Evolutionary conservation across 306 rosid species (phyloP), one percentile per base, ranked within the genome.

Genomic region (Glycyrrhiza uralensis): DNA sequence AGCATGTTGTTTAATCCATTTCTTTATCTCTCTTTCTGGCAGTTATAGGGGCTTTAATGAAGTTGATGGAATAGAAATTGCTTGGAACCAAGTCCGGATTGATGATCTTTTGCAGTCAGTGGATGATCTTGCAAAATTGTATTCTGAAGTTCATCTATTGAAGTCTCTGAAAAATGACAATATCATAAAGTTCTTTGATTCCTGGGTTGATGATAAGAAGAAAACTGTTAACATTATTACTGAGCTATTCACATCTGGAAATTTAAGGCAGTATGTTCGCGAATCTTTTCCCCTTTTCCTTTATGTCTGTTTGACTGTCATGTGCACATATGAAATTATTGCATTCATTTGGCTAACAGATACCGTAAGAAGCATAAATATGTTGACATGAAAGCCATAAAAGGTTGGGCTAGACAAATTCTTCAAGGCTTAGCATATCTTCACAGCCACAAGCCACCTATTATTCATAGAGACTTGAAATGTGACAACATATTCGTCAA

Each of bases 201-300:
- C n/a, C n/a, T 79, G 97, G 97, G 79, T 92, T 68, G 91, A 92
- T 81, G 90, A 86, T 58, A 81, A 89, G 71, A 79, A 81, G 61
- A 85, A 85, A 64, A 89, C 92, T 58, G 71, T 89, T n/a, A n/a
- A n/a, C n/a, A n/a, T n/a, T 83, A 92, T 92, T 51, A 87, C 96
- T 10, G 97, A 89, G 86, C 85, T 92, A 74, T 92, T 87, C 83
- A 89, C 91, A 14, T 89, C 93, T 24, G 97, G 97, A 62, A 89
- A 69, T 74, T 82, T 92, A 58, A 86, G 96, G 57, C 91, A 81
- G 96, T 92, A 92, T 19, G 97, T 82, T 76, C 51, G 65, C 60
- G 28, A 44, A 66, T 35, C 7, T 47, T 29, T 68, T 58, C 18
- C 46, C 30, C 38, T 36, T 55, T 76, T 32, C 58, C 26, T 60